Base-by-base conservation (phyloP, 208 protist genomes). In the Leishmania tropica region DNA sequence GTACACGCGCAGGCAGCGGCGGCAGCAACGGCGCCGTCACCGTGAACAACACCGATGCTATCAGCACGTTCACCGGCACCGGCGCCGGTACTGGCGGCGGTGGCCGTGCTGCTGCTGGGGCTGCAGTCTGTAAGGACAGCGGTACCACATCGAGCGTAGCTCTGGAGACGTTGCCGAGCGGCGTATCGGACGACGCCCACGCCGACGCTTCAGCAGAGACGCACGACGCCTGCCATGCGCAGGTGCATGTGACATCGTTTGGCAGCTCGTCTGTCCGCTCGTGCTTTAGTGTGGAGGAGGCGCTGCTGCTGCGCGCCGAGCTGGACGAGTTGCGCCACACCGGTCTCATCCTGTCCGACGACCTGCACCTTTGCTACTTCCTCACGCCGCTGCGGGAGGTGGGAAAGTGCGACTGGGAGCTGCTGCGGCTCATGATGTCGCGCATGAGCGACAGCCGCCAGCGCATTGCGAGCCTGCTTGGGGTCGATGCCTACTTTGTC, bases 301-400 rank as follows among this genome's bases (percentile, higher is more conserved):
- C 95, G 56, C 47, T 96, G 56, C 68, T 91, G 31, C 84, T 98
- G 54, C 88, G 92, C 17, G 70, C 76, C 54, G 94, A 97, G 86
- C 76, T 97, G 28, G 88, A 95, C 65, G 75, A 93, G 80, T 83
- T 96, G 76, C 88, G 86, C 42, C 86, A 89, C 70, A 92, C 67
- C 31, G 93, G 94, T 21, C 85, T 98, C 40, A 95, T 97, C 73
- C 84, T 98, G 48, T 85, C 85, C 3, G 95, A 98, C 74, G 96
- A 98, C 73, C 86, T 98, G 1, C 96, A 98, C 78, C 80, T 98
- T 4, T 96, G 93, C 84, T 98, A 97, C 87, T 96, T 97, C 80
- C 73, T 96, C 28, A 97, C 95, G 0, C 96, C 96, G 3, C 74
- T 98, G n/a, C 87, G 92, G 4, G 93, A 96, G 76, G 88, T 95